Conservation (phyloP, 2,329 filamentous ascomycete genomes). For the Trichoderma sp. region DNA sequence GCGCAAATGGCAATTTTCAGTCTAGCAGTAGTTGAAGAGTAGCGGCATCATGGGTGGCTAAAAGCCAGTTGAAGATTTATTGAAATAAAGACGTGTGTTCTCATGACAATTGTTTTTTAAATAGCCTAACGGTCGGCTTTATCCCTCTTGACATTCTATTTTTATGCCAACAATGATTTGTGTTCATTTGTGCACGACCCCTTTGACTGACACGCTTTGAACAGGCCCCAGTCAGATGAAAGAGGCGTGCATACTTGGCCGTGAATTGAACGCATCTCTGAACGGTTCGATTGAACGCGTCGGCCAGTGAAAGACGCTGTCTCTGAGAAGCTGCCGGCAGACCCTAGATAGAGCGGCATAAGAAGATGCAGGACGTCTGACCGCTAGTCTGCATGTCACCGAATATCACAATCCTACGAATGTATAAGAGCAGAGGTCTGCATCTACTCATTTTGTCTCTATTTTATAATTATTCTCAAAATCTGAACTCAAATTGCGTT, state of each 20-base stretch:
- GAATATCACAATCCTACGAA: not conserved
- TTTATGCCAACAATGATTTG: not conserved
- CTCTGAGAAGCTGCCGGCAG: not conserved
- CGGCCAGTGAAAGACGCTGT: not conserved
- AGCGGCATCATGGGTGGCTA: not conserved
- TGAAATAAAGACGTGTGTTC: not conserved
- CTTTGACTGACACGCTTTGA: not conserved
- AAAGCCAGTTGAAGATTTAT: not conserved
- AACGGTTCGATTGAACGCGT: not conserved
- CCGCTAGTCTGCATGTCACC: slow-evolving; percentile 7
- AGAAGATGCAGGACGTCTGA: not conserved
- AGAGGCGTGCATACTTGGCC: not conserved
- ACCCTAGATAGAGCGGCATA: not conserved
- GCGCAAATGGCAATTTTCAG: not conserved
- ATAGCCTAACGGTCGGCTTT: not conserved
- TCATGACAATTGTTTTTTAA: not conserved
- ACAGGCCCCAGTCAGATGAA: not conserved
- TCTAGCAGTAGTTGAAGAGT: not conserved
- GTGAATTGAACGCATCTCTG: not conserved
- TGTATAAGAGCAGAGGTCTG: not conserved
- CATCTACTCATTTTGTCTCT: not conserved
- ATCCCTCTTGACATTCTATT: not conserved
- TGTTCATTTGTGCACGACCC: not conserved
- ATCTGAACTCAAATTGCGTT: not conserved
- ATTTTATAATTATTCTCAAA: not conserved